Base-by-base conservation (phyloP, 2,329 filamentous ascomycete species). In the Purpureocillium takamizusanense region DNA sequence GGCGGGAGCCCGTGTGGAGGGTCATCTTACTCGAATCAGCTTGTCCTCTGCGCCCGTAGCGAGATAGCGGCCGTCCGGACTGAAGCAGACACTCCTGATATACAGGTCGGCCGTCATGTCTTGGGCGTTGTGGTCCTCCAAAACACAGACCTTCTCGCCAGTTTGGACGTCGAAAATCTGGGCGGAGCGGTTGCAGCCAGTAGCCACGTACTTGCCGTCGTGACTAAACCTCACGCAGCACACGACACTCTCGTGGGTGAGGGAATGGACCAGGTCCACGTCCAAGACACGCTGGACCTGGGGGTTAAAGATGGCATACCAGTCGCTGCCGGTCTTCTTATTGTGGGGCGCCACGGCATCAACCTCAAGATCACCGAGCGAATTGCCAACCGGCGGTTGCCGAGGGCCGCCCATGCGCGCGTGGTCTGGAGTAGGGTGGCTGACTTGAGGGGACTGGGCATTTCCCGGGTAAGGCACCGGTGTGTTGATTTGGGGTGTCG, bases 31-130 rank as follows among this genome's bases (percentile, higher is more conserved):
- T 53, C 92, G 75, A 57, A 98, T 97, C 54, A 95, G 76, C 69
- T 95, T 97, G 64, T 98, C 92, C 61, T 98, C 92, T 2, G 92
- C 92, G 57, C 92, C 92, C 13, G 92, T 98, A 4, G 92, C 92
- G 27, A 98, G 76, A 52, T 87, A 95, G 55, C 84, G 83, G 44
- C 92, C 90, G 59, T 97, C 89, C 11, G 92, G 92, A 57, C 90
- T 97, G 72, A 98, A 98, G 72, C 92, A 98, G 39, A 98, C 92
- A 54, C 90, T 97, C 51, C 92, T 74, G 52, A 98, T 98, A 62
- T 97, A 98, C 25, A 98, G 71, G 63, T 98, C 92, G 21, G 90
- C 89, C 39, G 85, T 82, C 51, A 89, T 81, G 49, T 94, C 87
- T 9, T 53, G 49, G 33, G 88, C 86, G 33, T 74, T 83, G 51